Evolutionary conservation across 768 basidiomycete genomes (phyloP), one percentile per base, ranked within the genome.

Genomic region (Boletus eberwhitei): DNA sequence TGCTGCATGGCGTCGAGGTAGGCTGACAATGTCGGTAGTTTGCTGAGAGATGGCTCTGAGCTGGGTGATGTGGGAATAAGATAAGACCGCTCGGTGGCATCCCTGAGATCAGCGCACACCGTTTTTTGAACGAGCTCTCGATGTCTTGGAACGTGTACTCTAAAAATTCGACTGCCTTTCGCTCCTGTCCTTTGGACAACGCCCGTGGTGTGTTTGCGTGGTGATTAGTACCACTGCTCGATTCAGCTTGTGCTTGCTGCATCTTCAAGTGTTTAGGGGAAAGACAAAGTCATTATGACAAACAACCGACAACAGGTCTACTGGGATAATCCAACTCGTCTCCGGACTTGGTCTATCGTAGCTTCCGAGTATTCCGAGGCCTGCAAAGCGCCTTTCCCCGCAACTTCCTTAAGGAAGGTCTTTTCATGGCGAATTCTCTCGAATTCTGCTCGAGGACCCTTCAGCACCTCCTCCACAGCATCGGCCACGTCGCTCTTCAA

Each of bases 401-500:
- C 87, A 16, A 96, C 79, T 36, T 80, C 65, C 0, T 71, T 70
- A 35, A 98, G 70, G 64, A 85, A 93, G 8, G 59, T 75, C 37
- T 64, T 76, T 54, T 94, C 90, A 3, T 60, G 70, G 45, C 79
- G 74, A 29, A 97, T 65, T 59, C 80, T 76, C 62, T 82, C 77
- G 58, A 90, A 93, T 67, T 90, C 86, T 1, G 68, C 74, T 42
- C 93, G 74, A 5, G 95, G 90, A 1, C 72, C 71, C 42, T 75
- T 79, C n/a, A 96, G 61, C 40, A 83, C 60, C 49, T 79, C 84
- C 37, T 86, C 84, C 1, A 98, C 77, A 0, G 85, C 88, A 5
- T 88, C 89, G 1, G 79, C 77, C 2, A 94, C 85, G 43, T 88
- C 86, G 5, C 65, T 73, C 74, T 98, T 98, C 58, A 98, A 71